Evolutionary conservation across 2,329 filamentous ascomycete genomes (phyloP), one percentile per base, ranked within the genome.

Genomic region (Colletotrichum simmondsii): DNA sequence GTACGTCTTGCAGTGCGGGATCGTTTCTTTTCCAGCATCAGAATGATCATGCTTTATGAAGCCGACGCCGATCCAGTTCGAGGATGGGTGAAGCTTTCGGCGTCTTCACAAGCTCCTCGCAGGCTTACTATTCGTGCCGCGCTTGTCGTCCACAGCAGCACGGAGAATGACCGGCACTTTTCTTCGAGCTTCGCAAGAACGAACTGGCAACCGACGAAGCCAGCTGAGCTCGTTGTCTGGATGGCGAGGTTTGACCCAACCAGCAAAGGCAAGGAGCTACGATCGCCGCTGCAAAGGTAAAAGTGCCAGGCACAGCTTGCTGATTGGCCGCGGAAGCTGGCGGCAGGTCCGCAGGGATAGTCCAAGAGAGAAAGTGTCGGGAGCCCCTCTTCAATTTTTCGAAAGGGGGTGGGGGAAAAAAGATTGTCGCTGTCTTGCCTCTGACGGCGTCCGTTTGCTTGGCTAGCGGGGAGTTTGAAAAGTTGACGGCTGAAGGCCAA

Each of bases 291-390:
- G 68, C 5, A 76, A 74, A 63, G 6, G 78, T 81, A 65, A 77
- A 82, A 83, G 83, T 78, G 77, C 75, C 82, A 85, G 82, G 82
- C 74, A 84, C 83, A 79, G 75, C 42, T 22, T 37, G 76, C n/a
- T 79, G 73, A 85, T 86, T 86, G 84, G 84, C 58, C 79, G 80
- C 82, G 80, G 80, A 81, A 79, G 60, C 72, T 72, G 64, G 62
- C 76, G 76, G 73, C 74, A 77, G 78, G 79, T 75, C 79, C 79
- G 80, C 77, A 74, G 74, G 75, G 73, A 78, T 78, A 56, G 42
- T 28, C 62, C 53, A 77, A 75, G 76, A 74, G 61, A 24, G 22
- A n/a, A 19, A 37, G 28, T 30, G 53, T 26, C 37, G 57, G 24
- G 57, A 22, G 74, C 59, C 68, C 76, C 71, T 76, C 65, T 76